Evolutionary conservation across 2,329 filamentous ascomycete genomes (phyloP), one percentile per base, ranked within the genome.

Genomic region (Plenodomus tracheiphilus): DNA sequence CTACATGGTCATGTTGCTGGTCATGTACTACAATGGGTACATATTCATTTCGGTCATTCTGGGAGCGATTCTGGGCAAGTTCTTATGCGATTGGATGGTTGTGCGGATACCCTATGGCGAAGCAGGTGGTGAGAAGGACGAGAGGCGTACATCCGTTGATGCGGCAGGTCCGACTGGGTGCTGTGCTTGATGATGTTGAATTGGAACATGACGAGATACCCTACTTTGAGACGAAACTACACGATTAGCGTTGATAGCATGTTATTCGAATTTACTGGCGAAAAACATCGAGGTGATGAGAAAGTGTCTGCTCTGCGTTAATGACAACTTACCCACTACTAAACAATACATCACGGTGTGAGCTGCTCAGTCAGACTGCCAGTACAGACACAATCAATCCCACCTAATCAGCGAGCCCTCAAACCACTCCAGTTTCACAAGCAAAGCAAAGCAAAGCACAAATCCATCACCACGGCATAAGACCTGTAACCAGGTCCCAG

Each of bases 11-110:
- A 93, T 94, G 89, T 73, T 88, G 74, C 65, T 85, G 20, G 80
- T 82, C 17, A 85, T 85, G 82, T 85, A 84, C 55, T 85, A 79
- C 70, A 85, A 85, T 49, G 81, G 76, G 7, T 94, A 90, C 71
- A 80, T 94, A 54, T 89, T 94, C 69, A 86, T 93, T 50, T 89
- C 85, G 59, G 90, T 94, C 68, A 83, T 93, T 54, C 81, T 93
- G 46, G 90, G 90, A 1, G 84, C 87, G 0, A 90, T 84, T 56
- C 47, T 92, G 4, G 90, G 89, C 15, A 79, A 81, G 11, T 89
- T 91, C 55, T 65, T 89, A 50, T 93, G 90, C 67, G 82, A 85
- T 22, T 92, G 88, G 87, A 61, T 69, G 61, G 66, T 69, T 6
- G 65, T 69, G 42, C 47, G 62, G 21, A 59, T 69, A 32, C 64